Conservation (phyloP, 768 basidiomycete genomes). For the Mycena vitilis region DNA sequence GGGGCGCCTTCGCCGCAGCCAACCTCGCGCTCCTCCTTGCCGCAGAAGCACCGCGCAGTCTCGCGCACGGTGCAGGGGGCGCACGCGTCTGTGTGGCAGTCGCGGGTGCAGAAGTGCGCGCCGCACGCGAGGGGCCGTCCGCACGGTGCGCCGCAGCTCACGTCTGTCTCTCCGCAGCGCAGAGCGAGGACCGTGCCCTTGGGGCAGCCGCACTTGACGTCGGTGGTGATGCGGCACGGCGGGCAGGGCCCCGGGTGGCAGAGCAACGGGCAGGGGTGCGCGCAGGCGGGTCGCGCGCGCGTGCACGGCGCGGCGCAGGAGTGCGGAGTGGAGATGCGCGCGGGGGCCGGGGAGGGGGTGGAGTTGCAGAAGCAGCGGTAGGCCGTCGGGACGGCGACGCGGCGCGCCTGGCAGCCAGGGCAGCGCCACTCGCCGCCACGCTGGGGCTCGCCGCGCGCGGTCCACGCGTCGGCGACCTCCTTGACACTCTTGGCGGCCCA, state of each 20-base stretch:
- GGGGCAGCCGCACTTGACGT: constrained; percentile 84
- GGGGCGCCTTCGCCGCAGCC: constrained; percentile 74
- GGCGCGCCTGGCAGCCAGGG: constrained; percentile 89
- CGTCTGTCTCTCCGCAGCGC: constrained; percentile 62
- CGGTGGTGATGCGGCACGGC: constrained; percentile 86
- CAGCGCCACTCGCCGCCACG: constrained; percentile 89
- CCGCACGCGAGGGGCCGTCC: constrained; percentile 69
- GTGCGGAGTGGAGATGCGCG: constrained; percentile 78
- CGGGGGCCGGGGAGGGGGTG: constrained; percentile 75
- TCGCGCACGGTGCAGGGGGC: constrained; percentile 68
- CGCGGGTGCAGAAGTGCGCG: constrained; percentile 73
- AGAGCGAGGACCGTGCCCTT: constrained; percentile 67
- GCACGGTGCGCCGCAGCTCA: constrained; percentile 60
- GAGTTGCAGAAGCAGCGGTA: constrained; percentile 90
- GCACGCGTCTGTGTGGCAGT: constrained; percentile 87
- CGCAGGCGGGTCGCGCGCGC: constrained; percentile 70
- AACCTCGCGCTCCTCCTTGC: constrained; percentile 67
- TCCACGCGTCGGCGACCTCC: constrained; percentile 78
- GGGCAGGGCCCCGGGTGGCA: constrained; percentile 99
- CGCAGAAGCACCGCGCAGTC: constrained; percentile 81
- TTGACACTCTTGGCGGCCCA: constrained; percentile 91
- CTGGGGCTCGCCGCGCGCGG: constrained; percentile 70
- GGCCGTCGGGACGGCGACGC: constrained; percentile 70
- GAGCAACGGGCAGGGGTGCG: constrained; percentile 83
- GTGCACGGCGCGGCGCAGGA: constrained; percentile 81